Percentiles rank a stretch among this genome's conserved stretches.
These are phyloP conservation scores for Jamesozyma spencerorum DNA, from an alignment of 805 yeast species.

Conservation along the genomic window DNA sequence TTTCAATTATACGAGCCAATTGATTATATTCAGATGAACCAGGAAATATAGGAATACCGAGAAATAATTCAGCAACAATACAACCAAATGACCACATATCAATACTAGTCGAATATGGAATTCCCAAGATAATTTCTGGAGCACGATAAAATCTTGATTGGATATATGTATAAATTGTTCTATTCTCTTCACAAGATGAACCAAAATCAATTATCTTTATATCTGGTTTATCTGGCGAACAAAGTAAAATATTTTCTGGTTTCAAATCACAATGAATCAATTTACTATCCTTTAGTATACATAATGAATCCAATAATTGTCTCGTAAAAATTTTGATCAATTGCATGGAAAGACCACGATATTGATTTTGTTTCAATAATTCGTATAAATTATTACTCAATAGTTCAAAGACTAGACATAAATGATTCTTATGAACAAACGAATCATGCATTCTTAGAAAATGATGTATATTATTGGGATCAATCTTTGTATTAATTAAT, in stretches of 20 bases:
- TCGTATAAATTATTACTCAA: slow-evolving; percentile 84
- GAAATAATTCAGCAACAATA: slow-evolving; percentile 77
- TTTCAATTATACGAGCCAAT: slow-evolving; percentile 67
- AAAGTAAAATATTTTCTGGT: slow-evolving; percentile 85
- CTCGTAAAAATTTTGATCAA: slow-evolving; percentile 67
- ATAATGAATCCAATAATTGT: slow-evolving; percentile 74
- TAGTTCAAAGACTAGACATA: slow-evolving; percentile 87
- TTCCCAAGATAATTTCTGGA: slow-evolving; percentile 87
- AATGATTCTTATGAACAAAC: slow-evolving; percentile 84
- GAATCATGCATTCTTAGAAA: slow-evolving; percentile 75
- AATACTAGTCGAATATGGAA: slow-evolving; percentile 85
- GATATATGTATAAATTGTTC: slow-evolving; percentile 81
- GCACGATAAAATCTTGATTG: slow-evolving; percentile 90
- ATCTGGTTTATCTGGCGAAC: slow-evolving; percentile 62
- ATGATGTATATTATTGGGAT: slow-evolving; percentile 62
- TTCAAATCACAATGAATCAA: slow-evolving; percentile 93
- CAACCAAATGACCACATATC: slow-evolving; percentile 98
- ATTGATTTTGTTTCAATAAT: slow-evolving; percentile 83
- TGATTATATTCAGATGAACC: slow-evolving; percentile 93
- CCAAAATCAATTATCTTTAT: slow-evolving; percentile 95
- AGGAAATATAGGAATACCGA: slow-evolving; percentile 90
- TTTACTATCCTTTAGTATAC: slow-evolving; percentile 70
- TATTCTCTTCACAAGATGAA: slow-evolving; percentile 85
- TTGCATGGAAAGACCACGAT: slow-evolving; percentile 77
- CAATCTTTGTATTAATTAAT: slow-evolving; percentile 61